Percentiles rank a stretch among this genome's conserved stretches.
phyloP scores from a whole-genome alignment of 1,284 basidiomycete genomes.

The Rhodotorula sp. region DNA sequence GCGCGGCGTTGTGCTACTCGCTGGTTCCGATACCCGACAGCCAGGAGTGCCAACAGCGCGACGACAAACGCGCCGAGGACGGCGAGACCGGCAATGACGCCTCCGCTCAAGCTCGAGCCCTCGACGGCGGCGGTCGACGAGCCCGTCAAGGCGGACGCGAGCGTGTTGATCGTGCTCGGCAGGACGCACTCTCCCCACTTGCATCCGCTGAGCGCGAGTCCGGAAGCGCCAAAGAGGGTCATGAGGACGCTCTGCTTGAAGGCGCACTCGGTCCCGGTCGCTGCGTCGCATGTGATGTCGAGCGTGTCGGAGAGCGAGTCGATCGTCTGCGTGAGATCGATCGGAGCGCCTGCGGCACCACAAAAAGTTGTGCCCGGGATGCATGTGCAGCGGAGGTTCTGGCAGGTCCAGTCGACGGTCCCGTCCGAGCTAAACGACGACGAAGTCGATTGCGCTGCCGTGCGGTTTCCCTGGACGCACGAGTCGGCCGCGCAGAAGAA shows the following conservation, averaged over 20 bases:
- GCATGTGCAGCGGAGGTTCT: constrained; percentile 70
- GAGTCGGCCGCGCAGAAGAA: constrained; percentile 72
- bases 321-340: constrained; percentile 61
- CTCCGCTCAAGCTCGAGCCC: constrained; percentile 60
- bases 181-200: constrained; percentile 79
- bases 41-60: constrained; percentile 59
- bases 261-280: constrained; percentile 59
- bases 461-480: constrained; percentile 52
- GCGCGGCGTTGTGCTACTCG: constrained; percentile 61
- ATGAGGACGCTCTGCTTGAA: constrained; percentile 72
- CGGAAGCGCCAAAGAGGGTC: constrained; percentile 65
- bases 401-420: constrained; percentile 60
- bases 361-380: constrained; percentile 69
- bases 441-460: background rate
- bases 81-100: constrained; percentile 81
- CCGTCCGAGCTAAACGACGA: background rate
- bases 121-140: constrained; percentile 36
- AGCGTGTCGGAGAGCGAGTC: constrained; percentile 56
- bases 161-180: constrained; percentile 68
- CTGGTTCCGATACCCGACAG: constrained; percentile 63
- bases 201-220: constrained; percentile 69
- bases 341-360: constrained; percentile 54
- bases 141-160: constrained; percentile 45
- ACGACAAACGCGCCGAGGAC: constrained; percentile 70
- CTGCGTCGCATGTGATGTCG: constrained; percentile 62